Evolutionary conservation across 2,329 filamentous ascomycete species (phyloP), one percentile per base, ranked within the genome.

Genomic region (Aspergillus eucalypticola): DNA sequence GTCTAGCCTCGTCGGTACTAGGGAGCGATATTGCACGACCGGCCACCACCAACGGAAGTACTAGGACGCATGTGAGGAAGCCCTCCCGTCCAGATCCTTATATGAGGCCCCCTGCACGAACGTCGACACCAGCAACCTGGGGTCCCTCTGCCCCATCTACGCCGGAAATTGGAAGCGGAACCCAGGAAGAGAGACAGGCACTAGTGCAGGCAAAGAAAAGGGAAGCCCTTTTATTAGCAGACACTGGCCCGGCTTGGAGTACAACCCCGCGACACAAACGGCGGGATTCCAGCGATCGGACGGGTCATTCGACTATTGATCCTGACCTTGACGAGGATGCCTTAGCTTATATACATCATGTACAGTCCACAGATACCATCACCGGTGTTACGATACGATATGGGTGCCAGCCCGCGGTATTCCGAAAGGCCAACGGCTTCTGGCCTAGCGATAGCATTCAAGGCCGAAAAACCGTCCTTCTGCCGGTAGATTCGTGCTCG

Each of bases 361-460:
- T 98, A 17, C 85, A 88, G 67, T 85, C 88, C 13, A 85, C 85
- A 48, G 95, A 99, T 77, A 98, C 92, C 1, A 88, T 98, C 67
- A 92, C 93, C 1, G 94, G 95, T 2, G 88, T 99, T 54, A 90
- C 95, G 55, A 88, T 99, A 65, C 90, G 89, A 68, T 99, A 96
- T 76, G 89, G 91, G 68, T 98, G 94, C 74, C 86, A 90, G 64
- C 88, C 92, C 58, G 89, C 93, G 51, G 84, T 90, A 2, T 88
- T 99, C 66, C 85, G 91, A 60, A 95, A 91, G 73, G 88, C 92
- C 41, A 99, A 99, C 73, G 87, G 95, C 10, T 87, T 99, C 70
- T 99, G 95, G 95, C 91, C 92, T 6, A 91, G 92, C 64, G 95
- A 98, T 72, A 92, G 87, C 64, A 89, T 98, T 38, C 94, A 97